Percentiles rank a stretch among this genome's conserved stretches.
Evolutionary conservation across 2,329 filamentous ascomycete species (phyloP).

Genomic region (Arthrobotrys entomopaga): DNA sequence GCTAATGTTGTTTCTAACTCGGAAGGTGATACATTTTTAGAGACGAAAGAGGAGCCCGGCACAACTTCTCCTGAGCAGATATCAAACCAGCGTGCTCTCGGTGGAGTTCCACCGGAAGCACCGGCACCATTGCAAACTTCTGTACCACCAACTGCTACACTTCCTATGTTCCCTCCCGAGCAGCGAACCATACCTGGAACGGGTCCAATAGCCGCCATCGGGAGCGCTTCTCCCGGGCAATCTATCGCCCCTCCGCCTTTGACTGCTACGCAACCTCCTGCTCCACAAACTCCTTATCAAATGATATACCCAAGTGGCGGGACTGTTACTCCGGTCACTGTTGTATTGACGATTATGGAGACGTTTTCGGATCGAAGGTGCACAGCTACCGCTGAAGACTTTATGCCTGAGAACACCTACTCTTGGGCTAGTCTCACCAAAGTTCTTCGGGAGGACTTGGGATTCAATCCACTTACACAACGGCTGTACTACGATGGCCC

Average conservation of each 20-base stretch:
- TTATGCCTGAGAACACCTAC: constrained; percentile 28
- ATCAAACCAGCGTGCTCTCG: constrained; percentile 34
- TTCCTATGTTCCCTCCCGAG: constrained; percentile 36
- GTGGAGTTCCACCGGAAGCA: constrained; percentile 40
- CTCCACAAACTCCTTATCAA: constrained; percentile 39
- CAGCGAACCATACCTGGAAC: constrained; percentile 45
- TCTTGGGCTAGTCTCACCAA: constrained; percentile 32
- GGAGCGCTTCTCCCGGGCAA: constrained; percentile 41
- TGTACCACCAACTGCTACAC: constrained; percentile 39
- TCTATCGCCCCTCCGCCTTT: constrained; percentile 33
- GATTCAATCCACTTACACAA: constrained; percentile 32
- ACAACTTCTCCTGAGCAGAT: constrained; percentile 41
- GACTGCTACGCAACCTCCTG: constrained; percentile 21
- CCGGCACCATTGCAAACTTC: constrained; percentile 40
- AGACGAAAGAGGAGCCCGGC: constrained; percentile 43
- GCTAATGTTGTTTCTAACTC: constrained; percentile 24
- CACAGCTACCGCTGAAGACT: constrained; percentile 38
- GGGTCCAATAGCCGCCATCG: constrained; percentile 31
- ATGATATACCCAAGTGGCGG: constrained; percentile 41
- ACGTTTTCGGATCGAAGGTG: constrained; percentile 31
- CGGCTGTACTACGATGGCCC: constrained; percentile 36
- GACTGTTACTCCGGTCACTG: constrained; percentile 9
- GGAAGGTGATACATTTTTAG: constrained; percentile 35
- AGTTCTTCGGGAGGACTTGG: constrained; percentile 38
- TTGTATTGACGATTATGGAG: constrained; percentile 44